Evolutionary conservation across 2,329 filamentous ascomycete species (phyloP), one percentile per base, ranked within the genome.

Genomic region (Cladosporium sp.): DNA sequence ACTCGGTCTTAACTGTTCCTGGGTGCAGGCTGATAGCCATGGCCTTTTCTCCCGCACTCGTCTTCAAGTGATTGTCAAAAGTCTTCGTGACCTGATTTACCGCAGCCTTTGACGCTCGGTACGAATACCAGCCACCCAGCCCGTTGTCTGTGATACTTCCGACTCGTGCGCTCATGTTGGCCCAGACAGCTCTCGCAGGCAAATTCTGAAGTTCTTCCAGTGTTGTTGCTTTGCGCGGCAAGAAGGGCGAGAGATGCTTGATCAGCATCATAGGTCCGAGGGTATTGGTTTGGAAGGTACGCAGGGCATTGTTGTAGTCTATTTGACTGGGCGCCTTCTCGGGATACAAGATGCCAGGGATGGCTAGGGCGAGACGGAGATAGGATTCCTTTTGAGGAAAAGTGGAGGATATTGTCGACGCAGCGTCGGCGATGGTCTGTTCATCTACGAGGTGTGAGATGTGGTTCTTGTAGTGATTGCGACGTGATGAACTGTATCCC

Each of bases 111-210:
- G 86, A 89, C 8, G 89, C 86, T 16, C 92, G 88, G 77, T 95
- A 95, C 65, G 84, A 88, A 76, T 92, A 96, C 92, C 91, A 95
- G 0, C 92, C 92, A 2, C 91, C 92, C 0, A 88, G 81, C 2
- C 79, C 74, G 72, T 96, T 94, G 71, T 94, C 91, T 0, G 84
- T 80, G 26, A 90, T 89, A 35, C 86, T 89, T 11, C 91, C 91
- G 0, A 96, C 90, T 52, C 92, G 86, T 1, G 91, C 92, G 6
- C 89, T 89, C 87, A 93, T 90, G 73, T 86, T 86, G n/a, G 89
- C 84, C 82, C 89, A 91, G 2, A 88, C 85, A 0, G 91, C 87
- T 0, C 70, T 65, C 0, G 84, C 81, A 2, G 90, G 80, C 0
- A 79, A 70, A 23, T 75, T 72, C 16, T 69, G 49, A 21, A 73